Evolutionary conservation across 805 yeast genomes (phyloP).

Genomic region (Yueomyces sp.): DNA sequence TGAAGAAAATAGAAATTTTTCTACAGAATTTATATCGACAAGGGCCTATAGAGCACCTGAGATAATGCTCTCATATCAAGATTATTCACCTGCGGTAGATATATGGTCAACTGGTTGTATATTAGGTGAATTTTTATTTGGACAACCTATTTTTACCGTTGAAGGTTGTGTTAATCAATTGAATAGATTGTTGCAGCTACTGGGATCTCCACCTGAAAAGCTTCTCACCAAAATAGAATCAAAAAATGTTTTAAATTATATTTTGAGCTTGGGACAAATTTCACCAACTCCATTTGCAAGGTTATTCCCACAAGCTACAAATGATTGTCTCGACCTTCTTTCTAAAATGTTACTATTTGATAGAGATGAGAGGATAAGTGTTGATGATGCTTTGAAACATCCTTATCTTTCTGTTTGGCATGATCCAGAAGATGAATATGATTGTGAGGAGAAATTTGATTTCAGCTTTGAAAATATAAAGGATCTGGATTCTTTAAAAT

Average conservation of each 20-base stretch:
- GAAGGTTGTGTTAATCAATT: slow-evolving; percentile 87
- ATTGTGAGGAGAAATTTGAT: background rate
- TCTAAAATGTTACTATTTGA: slow-evolving; percentile 68
- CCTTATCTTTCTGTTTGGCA: slow-evolving; percentile 83
- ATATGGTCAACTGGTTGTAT: slow-evolving; percentile 97
- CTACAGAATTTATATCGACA: slow-evolving; percentile 91
- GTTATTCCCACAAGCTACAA: slow-evolving; percentile 39
- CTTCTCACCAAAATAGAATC: slow-evolving; percentile 66
- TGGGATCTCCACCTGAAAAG: slow-evolving; percentile 80
- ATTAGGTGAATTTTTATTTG: slow-evolving; percentile 76
- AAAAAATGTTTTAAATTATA: slow-evolving; percentile 79
- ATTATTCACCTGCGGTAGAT: slow-evolving; percentile 89
- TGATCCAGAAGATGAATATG: slow-evolving; percentile 74
- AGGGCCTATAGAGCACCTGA: slow-evolving; percentile 98
- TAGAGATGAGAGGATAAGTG: slow-evolving; percentile 72
- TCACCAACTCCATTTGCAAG: slow-evolving; percentile 8
- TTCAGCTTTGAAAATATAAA: background rate
- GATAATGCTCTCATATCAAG: slow-evolving; percentile 87
- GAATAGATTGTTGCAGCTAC: slow-evolving; percentile 65
- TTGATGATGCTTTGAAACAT: slow-evolving; percentile 70
- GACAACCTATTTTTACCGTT: slow-evolving; percentile 86
- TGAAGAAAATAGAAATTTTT: slow-evolving; percentile 16
- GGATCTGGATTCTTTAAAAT: background rate
- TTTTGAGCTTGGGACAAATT: slow-evolving; percentile 61
- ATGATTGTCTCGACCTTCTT: slow-evolving; percentile 55